Evolutionary conservation across 2,329 filamentous ascomycete species (phyloP), one percentile per base, ranked within the genome.

Genomic region (Hymenoscyphus fructigenus): DNA sequence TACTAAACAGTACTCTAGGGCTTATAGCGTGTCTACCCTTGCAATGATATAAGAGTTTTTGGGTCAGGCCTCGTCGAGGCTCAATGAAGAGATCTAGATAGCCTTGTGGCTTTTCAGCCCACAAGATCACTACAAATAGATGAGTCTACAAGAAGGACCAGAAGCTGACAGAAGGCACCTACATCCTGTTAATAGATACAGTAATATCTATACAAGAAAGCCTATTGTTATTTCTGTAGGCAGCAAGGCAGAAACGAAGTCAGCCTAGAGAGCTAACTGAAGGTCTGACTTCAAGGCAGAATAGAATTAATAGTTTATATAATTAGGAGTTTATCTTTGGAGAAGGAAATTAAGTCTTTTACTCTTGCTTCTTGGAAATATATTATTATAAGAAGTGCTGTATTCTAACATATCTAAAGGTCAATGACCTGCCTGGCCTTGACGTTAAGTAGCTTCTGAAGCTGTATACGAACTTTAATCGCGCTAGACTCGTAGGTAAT

Each of bases 81-180:
- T 77, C 57, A 2, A 78, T 69, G 12, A 78, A 69, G 58, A 79
- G 69, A 50, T 78, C 69, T 20, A 79, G 57, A 28, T 64, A 63
- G 38, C 34, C 62, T n/a, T 70, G 47, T 7, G 41, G 36, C 57
- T 67, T 61, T 10, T 66, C 59, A 28, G 65, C 64, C 71, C 65
- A 76, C 56, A 60, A 76, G 38, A 65, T 69, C 41, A 76, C 70
- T 20, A 71, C 71, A 63, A 75, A 76, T 26, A 67, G 70, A 68
- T 76, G 68, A 36, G 64, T 70, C 66, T 76, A 65, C 41, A 75
- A 68, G 50, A 67, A 67, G 36, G 62, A 62, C 60, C 38, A 70
- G 59, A 69, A 68, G 56, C 64, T 65, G 44, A 69, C 57, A 17
- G 57, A 68, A 29, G 65, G 65, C 53, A 70, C 14, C 36, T 7